phyloP scores from a whole-genome alignment of 345 rosid genomes.

The Eucalyptus erythrocorys region DNA sequence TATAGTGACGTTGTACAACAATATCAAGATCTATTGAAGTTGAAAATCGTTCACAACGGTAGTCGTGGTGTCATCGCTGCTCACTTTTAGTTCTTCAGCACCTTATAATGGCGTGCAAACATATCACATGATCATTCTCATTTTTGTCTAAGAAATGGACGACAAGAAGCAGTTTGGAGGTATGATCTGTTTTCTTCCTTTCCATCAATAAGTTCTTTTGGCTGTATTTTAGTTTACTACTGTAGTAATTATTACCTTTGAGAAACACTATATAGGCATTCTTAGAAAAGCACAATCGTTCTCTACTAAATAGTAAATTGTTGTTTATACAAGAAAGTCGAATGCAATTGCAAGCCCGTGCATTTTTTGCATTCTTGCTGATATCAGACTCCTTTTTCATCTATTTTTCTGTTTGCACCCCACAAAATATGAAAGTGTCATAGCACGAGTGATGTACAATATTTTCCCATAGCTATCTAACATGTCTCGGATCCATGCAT shows the following conservation, averaged over 20 bases:
- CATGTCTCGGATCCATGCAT: neutral
- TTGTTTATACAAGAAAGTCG: neutral
- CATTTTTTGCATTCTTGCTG: neutral
- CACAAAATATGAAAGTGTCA: neutral
- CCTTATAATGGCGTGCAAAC: neutral
- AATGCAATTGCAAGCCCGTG: neutral
- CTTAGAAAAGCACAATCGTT: neutral
- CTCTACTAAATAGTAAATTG: neutral
- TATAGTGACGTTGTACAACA: constrained; percentile 55
- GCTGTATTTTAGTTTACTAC: neutral
- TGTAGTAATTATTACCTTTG: too few relatives aligned
- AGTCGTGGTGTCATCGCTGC: rapidly evolving
- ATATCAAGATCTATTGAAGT: constrained; percentile 48
- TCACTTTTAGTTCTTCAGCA: neutral
- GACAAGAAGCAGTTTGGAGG: neutral
- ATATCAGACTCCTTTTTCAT: neutral
- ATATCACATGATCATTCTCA: neutral
- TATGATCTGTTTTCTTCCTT: neutral
- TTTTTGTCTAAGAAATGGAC: neutral
- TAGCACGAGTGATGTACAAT: neutral
- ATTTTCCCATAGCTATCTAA: neutral
- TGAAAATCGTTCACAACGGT: constrained; percentile 29
- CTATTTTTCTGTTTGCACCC: neutral
- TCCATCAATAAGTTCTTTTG: neutral
- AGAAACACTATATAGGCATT: neutral